Evolutionary conservation across 352 stramenopile genomes (phyloP).

Genomic region (Phytopythium mirpurense): DNA sequence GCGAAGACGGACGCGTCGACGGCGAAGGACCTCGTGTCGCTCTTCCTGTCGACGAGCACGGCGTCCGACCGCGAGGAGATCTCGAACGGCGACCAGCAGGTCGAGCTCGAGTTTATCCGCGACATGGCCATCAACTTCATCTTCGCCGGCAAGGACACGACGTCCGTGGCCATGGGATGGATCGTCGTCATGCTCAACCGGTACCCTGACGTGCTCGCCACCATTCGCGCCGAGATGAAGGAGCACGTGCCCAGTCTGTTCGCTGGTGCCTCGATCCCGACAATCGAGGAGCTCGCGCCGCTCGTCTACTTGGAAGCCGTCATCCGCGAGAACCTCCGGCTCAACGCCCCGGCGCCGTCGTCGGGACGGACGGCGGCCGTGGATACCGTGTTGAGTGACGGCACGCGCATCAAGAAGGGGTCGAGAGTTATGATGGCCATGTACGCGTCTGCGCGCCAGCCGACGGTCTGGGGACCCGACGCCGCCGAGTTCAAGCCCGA

Average conservation of each 20-base stretch:
- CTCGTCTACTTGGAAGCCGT: slow-evolving; percentile 20
- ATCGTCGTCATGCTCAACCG: slow-evolving; percentile 44
- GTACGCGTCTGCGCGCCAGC: slow-evolving; percentile 30
- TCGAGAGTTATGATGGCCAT: slow-evolving; percentile 15
- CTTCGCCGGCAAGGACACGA: slow-evolving; percentile 48
- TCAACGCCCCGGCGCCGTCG: slow-evolving; percentile 21
- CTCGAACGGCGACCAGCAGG: slow-evolving; percentile 24
- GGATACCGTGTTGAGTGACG: slow-evolving; percentile 39
- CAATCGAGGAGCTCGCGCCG: slow-evolving; percentile 10
- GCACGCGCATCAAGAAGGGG: slow-evolving; percentile 24
- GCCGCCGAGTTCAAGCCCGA: slow-evolving; percentile 27
- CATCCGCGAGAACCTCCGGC: slow-evolving; percentile 12
- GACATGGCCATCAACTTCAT: slow-evolving; percentile 61
- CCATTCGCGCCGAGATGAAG: slow-evolving; percentile 19
- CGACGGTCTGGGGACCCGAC: slow-evolving; percentile 33
- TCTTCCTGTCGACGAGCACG: slow-evolving; percentile 37
- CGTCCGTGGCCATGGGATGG: slow-evolving; percentile 51
- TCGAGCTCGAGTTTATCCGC: slow-evolving; percentile 36
- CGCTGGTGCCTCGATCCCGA: slow-evolving; percentile 2
- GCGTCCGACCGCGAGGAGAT: slow-evolving; percentile 20
- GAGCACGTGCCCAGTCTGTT: slow-evolving; percentile 3
- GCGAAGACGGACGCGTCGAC: slow-evolving; percentile 1
- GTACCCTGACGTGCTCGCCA: slow-evolving; percentile 17
- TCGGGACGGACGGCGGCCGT: slow-evolving; percentile 22
- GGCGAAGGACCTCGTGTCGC: slow-evolving; percentile 34